A percentile compares a stretch with the other conserved stretches of the same genome.
Conservation (phyloP, 1,139 yeast species). For the Blastobotrys ciferrii region DNA sequence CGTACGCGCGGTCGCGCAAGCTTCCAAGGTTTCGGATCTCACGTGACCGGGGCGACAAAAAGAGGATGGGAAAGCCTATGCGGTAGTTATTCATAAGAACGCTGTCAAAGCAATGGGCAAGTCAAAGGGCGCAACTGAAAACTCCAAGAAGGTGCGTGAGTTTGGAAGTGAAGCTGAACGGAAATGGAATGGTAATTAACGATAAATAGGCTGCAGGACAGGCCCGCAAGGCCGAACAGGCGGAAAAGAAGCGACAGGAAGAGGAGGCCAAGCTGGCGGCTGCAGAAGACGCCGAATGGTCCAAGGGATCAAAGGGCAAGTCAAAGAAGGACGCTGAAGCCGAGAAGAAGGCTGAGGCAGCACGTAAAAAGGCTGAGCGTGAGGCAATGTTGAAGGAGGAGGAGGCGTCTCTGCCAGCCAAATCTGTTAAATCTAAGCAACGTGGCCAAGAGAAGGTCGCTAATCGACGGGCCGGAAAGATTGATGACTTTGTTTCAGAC, state of each 20-base stretch:
- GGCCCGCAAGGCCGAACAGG: constrained; percentile 67
- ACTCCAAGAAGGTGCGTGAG: constrained; percentile 50
- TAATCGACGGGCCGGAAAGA: constrained; percentile 59
- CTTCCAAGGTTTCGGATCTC: too few species aligned
- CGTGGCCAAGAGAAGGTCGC: constrained; percentile 75
- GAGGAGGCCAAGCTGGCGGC: constrained; percentile 49
- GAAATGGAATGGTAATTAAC: constrained; percentile 6
- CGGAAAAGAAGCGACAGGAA: constrained; percentile 59
- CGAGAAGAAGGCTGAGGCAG: constrained; percentile 41
- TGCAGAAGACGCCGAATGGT: constrained; percentile 67
- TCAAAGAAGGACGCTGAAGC: constrained; percentile 61
- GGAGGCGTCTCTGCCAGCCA: constrained; percentile 59
- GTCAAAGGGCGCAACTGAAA: constrained; percentile 50
- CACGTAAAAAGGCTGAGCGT: constrained; percentile 43
- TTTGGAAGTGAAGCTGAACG: background rate
- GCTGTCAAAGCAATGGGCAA: constrained; percentile 49
- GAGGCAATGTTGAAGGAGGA: constrained; percentile 55
- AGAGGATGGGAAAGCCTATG: too few species aligned
- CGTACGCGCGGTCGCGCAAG: too few species aligned
- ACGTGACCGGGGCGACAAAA: too few species aligned
- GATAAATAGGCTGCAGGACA: constrained; percentile 55
- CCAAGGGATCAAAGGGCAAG: constrained; percentile 67
- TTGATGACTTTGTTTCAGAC: constrained; percentile 46
- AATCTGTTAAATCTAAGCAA: constrained; percentile 52
- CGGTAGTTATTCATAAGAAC: too few species aligned